Base-by-base conservation (phyloP, 2,329 filamentous ascomycete genomes). In the Samsoniella hepiali region DNA sequence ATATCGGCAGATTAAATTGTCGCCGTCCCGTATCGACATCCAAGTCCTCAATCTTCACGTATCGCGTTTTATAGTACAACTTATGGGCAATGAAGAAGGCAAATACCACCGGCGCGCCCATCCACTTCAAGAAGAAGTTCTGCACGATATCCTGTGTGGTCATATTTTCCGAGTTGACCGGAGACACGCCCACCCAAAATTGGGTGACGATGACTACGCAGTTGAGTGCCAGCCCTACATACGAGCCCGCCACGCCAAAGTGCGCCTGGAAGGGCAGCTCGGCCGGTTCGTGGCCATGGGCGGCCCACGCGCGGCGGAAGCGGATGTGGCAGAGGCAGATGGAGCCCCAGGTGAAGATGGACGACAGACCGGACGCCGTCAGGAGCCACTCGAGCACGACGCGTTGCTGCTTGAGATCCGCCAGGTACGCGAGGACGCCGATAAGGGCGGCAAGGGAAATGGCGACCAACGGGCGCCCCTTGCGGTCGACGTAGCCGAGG, bases 171-270 rank as follows among this genome's bases (percentile, higher is more conserved):
- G 83, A 86, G 15, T 79, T 83, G 42, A 91, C 80, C 1, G 91
- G 91, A 71, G 85, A 91, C 9, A 88, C 85, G 31, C 89, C 90
- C 47, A 88, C 86, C 89, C 91, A 95, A 77, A 93, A 91, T 72
- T 95, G 91, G 1, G 89, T 89, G 47, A 89, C 72, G 22, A 96
- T 80, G 15, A 94, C 85, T 13, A 94, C 76, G 27, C 81, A 67
- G 75, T 94, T 94, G 72, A 94, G 84, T 40, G 79, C 65, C 61
- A 95, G 81, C n/a, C 91, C 91, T 34, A 93, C 66, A 81, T 87
- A 96, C 1, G 90, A 93, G 7, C 91, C 92, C 13, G 84, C 71
- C 4, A 92, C 76, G 61, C 91, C 91, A 2, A 88, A 83, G 71
- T 93, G 89, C 0, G 89, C 89, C 42, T 76, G 79, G 79, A 92